Percentiles rank a stretch among this genome's conserved stretches.
phyloP scores from a whole-genome alignment of 2,329 filamentous ascomycete genomes.

The Nemania sp. region DNA sequence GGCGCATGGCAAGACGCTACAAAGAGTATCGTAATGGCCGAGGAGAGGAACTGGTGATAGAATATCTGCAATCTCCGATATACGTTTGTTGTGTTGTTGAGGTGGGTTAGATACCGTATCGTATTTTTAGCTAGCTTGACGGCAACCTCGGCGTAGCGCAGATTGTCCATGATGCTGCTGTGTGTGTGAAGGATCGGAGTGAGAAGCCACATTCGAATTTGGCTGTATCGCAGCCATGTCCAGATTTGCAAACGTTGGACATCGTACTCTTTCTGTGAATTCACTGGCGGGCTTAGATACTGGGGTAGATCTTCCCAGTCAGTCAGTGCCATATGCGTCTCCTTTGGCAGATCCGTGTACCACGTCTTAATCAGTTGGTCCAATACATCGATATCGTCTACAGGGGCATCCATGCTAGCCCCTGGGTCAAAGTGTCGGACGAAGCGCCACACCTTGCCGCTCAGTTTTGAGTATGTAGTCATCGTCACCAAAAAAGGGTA shows the following conservation, averaged over 20 bases:
- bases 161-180: slow-evolving; percentile 78
- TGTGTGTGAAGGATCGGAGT: slow-evolving; percentile 85
- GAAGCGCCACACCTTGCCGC: slow-evolving; percentile 84
- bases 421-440: slow-evolving; percentile 69
- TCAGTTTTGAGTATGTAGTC: slow-evolving; percentile 81
- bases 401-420: slow-evolving; percentile 66
- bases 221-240: slow-evolving; percentile 84
- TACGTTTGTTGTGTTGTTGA: slow-evolving; percentile 73
- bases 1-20: slow-evolving; percentile 77
- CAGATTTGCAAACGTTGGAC: slow-evolving; percentile 77
- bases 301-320: slow-evolving; percentile 55
- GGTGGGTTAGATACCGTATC: slow-evolving; percentile 69
- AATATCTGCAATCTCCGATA: slow-evolving; percentile 75
- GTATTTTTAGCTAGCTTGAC: slow-evolving; percentile 79
- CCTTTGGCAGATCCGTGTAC: slow-evolving; percentile 75
- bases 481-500: slow-evolving; percentile 79
- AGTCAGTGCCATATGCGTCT: slow-evolving; percentile 55
- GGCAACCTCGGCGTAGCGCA: slow-evolving; percentile 71
- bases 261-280: slow-evolving; percentile 61
- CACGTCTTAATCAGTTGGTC: slow-evolving; percentile 86
- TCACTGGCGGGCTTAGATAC: slow-evolving; percentile 40
- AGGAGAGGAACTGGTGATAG: slow-evolving; percentile 80
- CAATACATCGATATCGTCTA: slow-evolving; percentile 76
- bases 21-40: slow-evolving; percentile 75
- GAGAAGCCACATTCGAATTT: slow-evolving; percentile 88